A percentile compares a stretch with the other conserved stretches of the same genome.
Conservation (phyloP, 108 stramenopile species). For the Poteriospumella lacustris region DNA sequence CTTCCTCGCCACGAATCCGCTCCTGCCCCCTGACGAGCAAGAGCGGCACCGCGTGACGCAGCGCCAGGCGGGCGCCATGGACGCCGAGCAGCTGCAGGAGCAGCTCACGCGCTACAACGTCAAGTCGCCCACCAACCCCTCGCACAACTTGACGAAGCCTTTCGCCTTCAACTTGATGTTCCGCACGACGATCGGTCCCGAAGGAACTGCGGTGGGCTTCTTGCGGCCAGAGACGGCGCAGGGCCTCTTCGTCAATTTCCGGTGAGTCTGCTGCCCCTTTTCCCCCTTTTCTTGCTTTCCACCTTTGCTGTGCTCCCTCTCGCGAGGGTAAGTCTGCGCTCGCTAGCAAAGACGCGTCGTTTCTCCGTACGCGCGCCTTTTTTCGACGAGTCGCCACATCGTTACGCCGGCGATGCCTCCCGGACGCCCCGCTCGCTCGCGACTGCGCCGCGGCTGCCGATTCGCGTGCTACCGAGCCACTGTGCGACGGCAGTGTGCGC, state of each 20-base stretch:
- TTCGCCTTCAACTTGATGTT: slow-evolving; percentile 99
- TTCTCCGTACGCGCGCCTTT: no score
- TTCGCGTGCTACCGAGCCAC: no score
- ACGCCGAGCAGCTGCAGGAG: slow-evolving; percentile 81
- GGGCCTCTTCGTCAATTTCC: slow-evolving; percentile 94
- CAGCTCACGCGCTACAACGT: slow-evolving; percentile 46
- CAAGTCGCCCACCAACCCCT: slow-evolving; percentile 36
- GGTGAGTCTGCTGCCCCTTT: no score
- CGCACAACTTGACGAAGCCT: slow-evolving; percentile 75
- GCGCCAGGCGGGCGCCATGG: slow-evolving; percentile 94
- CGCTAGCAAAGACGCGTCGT: no score
- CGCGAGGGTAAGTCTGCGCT: no score
- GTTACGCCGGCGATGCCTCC: no score
- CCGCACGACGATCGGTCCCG: slow-evolving; percentile 97
- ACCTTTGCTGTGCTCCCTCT: no score
- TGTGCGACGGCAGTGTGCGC: no score
- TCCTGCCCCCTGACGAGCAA: slow-evolving; percentile 65
- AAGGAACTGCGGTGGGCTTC: slow-evolving; percentile 91
- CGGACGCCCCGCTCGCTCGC: no score
- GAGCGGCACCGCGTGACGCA: slow-evolving; percentile 83
- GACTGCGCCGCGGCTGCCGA: no score
- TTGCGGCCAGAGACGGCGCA: slow-evolving; percentile 97
- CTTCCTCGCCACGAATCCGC: slow-evolving; percentile 70
- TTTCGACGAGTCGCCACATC: no score
- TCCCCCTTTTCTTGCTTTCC: no score